A percentile compares a stretch with the other conserved stretches of the same genome.
These are phyloP conservation scores for Gossypium sturtianum DNA, from an alignment of 345 rosid genomes.

Conservation along the genomic window DNA sequence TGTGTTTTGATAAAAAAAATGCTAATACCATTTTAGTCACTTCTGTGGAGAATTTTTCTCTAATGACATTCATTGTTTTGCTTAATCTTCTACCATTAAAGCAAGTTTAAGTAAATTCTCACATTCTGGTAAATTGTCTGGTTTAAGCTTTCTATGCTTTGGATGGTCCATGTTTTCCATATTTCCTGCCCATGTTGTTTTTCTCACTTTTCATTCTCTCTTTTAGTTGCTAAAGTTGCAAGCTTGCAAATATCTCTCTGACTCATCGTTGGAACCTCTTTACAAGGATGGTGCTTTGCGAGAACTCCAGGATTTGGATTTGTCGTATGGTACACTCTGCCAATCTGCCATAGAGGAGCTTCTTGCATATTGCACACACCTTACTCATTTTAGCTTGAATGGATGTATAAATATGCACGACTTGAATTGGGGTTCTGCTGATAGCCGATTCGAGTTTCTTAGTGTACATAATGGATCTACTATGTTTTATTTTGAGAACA, in stretches of 20 bases:
- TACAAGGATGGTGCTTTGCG: constrained; percentile 80
- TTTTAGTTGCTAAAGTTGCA: constrained; percentile 80
- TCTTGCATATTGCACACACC: constrained; percentile 83
- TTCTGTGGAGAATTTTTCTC: background rate
- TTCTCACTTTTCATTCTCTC: background rate
- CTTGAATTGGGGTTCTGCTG: constrained; percentile 73
- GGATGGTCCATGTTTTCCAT: background rate
- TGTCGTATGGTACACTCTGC: constrained; percentile 89
- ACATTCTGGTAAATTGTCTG: background rate
- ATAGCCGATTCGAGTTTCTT: constrained; percentile 36
- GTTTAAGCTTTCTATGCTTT: background rate
- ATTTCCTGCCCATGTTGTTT: background rate
- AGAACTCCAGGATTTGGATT: constrained; percentile 75
- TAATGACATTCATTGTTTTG: background rate
- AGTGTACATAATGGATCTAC: constrained; percentile 21
- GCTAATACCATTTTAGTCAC: background rate
- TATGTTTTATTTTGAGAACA: constrained; percentile 21
- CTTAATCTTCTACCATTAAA: background rate
- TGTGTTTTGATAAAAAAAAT: background rate
- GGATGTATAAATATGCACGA: constrained; percentile 95
- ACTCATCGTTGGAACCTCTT: constrained; percentile 87
- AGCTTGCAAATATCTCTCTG: constrained; percentile 93
- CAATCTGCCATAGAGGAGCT: constrained; percentile 94
- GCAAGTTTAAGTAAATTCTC: background rate
- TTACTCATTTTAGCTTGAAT: constrained; percentile 89